Conservation (phyloP, 257 asterid species). For the Linaria vulgaris region DNA sequence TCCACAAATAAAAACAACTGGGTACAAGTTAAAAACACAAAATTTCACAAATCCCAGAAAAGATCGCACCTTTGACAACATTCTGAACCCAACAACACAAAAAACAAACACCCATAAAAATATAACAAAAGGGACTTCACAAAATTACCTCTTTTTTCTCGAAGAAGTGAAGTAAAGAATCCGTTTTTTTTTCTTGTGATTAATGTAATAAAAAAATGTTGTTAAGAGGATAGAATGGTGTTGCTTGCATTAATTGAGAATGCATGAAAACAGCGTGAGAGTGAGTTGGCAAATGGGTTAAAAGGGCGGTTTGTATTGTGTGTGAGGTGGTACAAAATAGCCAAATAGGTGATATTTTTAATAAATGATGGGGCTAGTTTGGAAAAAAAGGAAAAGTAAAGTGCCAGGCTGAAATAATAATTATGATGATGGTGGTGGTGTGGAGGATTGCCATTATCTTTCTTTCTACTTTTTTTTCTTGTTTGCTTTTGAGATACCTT, state of each 20-base stretch:
- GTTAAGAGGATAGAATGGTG: slow-evolving; percentile 26
- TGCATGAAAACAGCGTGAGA: slow-evolving; percentile 58
- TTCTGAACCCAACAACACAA: slow-evolving; percentile 19
- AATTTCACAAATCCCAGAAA: slow-evolving; percentile 25
- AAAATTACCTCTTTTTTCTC: slow-evolving; percentile 30
- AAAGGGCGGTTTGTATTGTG: not conserved
- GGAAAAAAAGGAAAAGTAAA: slow-evolving; percentile 16
- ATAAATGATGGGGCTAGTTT: not conserved
- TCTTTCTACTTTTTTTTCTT: slow-evolving; percentile 28
- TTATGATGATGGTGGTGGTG: slow-evolving; percentile 36
- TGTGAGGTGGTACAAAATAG: not conserved
- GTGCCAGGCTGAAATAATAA: slow-evolving; percentile 30
- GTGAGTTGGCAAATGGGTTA: slow-evolving; percentile 18
- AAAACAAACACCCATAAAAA: slow-evolving; percentile 12
- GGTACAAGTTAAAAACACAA: slow-evolving; percentile 17
- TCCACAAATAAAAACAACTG: not conserved
- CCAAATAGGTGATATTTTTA: too few relatives aligned
- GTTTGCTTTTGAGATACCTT: not conserved
- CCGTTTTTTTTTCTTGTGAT: not conserved
- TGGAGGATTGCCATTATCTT: slow-evolving; percentile 37
- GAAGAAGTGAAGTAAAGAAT: slow-evolving; percentile 14
- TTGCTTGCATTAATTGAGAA: slow-evolving; percentile 57
- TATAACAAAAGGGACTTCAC: not conserved
- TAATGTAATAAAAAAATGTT: slow-evolving; percentile 9
- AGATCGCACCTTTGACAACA: slow-evolving; percentile 31